Evolutionary conservation across 345 rosid genomes (phyloP).

Genomic region (Xanthoceras sorbifolium): DNA sequence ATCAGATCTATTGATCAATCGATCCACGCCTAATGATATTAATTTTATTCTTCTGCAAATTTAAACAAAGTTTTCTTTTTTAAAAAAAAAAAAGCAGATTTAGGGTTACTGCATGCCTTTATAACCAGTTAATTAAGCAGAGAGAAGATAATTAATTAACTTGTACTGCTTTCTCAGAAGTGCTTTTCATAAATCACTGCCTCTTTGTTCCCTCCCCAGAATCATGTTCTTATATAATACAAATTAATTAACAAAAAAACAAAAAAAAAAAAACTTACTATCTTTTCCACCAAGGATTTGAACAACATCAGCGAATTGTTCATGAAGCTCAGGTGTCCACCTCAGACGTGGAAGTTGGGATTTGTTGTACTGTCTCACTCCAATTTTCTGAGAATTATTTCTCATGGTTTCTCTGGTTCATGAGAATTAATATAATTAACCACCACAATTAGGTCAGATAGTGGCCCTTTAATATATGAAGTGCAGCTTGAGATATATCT

Average conservation of each 20-base stretch:
- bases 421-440: conserved; percentile 1
- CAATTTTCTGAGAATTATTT: neutral
- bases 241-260: too few species aligned
- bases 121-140: neutral
- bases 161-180: neutral
- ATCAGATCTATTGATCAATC: neutral
- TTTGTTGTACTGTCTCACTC: conserved; percentile 44
- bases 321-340: conserved; percentile 53
- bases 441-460: neutral
- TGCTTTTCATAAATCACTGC: neutral
- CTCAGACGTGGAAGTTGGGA: conserved; percentile 46
- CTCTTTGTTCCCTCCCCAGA: neutral
- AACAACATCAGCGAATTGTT: conserved; percentile 36
- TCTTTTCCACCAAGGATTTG: conserved; percentile 48
- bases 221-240: too few species aligned
- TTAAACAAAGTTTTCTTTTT: too few species aligned
- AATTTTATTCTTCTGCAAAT: neutral
- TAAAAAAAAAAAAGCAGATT: neutral
- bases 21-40: neutral
- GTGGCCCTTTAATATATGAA: conserved; percentile 20
- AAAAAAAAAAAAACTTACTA: conserved; percentile 39
- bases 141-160: neutral
- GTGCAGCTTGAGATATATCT: neutral
- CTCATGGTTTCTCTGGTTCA: conserved; percentile 21
- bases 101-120: conserved; percentile 11